Percentiles rank a stretch among this genome's conserved stretches.
Conservation (phyloP, 23 red algal species). For the Gracilaria domingensis region DNA sequence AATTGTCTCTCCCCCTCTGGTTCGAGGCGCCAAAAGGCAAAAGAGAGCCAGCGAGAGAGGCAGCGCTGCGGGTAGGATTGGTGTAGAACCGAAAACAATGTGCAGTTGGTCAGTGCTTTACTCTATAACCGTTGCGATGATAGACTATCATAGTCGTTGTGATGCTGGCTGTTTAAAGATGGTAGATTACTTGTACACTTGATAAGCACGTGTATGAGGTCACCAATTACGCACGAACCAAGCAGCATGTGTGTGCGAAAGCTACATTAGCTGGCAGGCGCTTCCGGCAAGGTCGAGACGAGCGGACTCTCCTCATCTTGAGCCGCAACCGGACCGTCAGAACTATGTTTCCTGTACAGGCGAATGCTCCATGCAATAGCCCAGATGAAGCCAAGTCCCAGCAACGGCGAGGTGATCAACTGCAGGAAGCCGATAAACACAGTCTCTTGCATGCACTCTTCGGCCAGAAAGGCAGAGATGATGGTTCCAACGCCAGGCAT, state of each 20-base stretch:
- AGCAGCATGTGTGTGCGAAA: neutral
- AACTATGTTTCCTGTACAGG: constrained; percentile 30
- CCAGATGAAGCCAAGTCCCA: constrained; percentile 56
- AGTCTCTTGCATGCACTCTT: constrained; percentile 38
- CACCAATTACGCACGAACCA: neutral
- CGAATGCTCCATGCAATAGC: constrained; percentile 62
- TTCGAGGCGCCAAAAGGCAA: no score
- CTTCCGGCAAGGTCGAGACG: neutral
- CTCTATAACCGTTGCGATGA: neutral
- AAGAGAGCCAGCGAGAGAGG: no score
- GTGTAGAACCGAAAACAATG: no score
- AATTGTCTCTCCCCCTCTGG: no score
- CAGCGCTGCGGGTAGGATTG: no score
- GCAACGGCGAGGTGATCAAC: constrained; percentile 36
- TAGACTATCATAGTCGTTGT: neutral
- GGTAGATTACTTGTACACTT: neutral
- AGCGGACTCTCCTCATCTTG: constrained; percentile 35
- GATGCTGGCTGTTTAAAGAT: neutral
- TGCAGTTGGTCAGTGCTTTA: neutral
- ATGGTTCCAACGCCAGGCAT: constrained; percentile 56
- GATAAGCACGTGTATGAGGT: neutral
- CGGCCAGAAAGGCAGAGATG: constrained; percentile 36
- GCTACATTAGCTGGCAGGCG: neutral
- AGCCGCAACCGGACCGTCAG: neutral
- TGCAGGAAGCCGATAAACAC: constrained; percentile 43